Evolutionary conservation across 495 filamentous ascomycete genomes (phyloP).

Genomic region (Aspergillus biplanus): DNA sequence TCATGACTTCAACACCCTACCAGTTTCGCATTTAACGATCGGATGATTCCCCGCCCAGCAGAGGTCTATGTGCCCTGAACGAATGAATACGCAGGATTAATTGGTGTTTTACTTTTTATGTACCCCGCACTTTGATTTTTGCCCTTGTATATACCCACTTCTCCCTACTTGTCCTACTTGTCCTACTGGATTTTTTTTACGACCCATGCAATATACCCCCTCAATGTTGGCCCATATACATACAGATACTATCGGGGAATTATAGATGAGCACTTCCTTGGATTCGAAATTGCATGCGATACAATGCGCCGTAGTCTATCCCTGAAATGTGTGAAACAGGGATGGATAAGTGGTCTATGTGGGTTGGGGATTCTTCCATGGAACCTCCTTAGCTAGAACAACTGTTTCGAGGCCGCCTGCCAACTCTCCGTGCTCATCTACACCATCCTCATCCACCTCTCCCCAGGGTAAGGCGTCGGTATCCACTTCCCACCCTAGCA

Average conservation of each 20-base stretch:
- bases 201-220: slow-evolving; percentile 18
- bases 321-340: too few species aligned
- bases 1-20: background rate
- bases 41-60: background rate
- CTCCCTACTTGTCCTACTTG: background rate
- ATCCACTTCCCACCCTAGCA: slow-evolving; percentile 72
- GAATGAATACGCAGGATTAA: background rate
- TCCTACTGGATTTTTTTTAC: slow-evolving; percentile 2
- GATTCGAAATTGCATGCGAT: slow-evolving; percentile 1
- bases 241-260: slow-evolving; percentile 6
- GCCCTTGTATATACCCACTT: background rate
- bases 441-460: slow-evolving; percentile 51
- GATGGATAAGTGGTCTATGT: background rate
- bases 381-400: slow-evolving; percentile 68
- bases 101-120: background rate
- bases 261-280: slow-evolving; percentile 4
- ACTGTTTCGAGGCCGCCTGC: slow-evolving; percentile 84
- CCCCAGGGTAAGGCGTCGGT: slow-evolving; percentile 85
- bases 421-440: slow-evolving; percentile 52
- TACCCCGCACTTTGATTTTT: background rate
- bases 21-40: slow-evolving; percentile 1
- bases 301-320: background rate
- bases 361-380: slow-evolving; percentile 18
- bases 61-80: background rate
- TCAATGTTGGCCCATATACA: slow-evolving; percentile 8